These are phyloP conservation scores for Trypanosoma scelopori DNA, from an alignment of 208 protist species.

Conservation along the genomic window DNA sequence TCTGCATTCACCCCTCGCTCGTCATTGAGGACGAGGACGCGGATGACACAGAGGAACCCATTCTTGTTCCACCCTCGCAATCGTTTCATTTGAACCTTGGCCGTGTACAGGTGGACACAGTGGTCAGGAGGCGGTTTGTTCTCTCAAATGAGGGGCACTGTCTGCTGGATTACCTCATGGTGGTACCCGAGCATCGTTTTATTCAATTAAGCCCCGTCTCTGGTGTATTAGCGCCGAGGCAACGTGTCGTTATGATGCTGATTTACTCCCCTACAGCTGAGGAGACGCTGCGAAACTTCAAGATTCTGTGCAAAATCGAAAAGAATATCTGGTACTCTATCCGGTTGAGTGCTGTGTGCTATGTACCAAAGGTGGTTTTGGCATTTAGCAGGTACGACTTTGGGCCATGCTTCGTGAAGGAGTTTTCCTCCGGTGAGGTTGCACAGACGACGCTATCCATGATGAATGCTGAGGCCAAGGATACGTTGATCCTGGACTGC, in stretches of 20 bases:
- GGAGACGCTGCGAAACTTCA: constrained; percentile 68
- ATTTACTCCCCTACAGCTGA: constrained; percentile 81
- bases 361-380: constrained; percentile 88
- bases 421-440: constrained; percentile 44
- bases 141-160: constrained; percentile 91
- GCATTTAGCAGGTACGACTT: constrained; percentile 90
- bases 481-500: constrained; percentile 86
- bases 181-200: constrained; percentile 43
- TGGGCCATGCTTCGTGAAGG: constrained; percentile 88
- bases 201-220: constrained; percentile 51
- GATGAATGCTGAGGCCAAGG: constrained; percentile 86
- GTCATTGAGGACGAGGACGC: constrained; percentile 52
- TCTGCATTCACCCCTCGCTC: constrained; percentile 89
- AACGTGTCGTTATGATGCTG: constrained; percentile 65
- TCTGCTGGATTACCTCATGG: constrained; percentile 84
- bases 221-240: constrained; percentile 71
- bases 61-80: constrained; percentile 39
- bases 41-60: constrained; percentile 24
- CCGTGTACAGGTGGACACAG: constrained; percentile 92
- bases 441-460: constrained; percentile 66
- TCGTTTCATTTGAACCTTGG: constrained; percentile 82
- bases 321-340: constrained; percentile 88
- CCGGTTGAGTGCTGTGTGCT: constrained; percentile 66
- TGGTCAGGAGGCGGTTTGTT: constrained; percentile 63
- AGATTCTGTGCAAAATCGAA: constrained; percentile 76